phyloP scores from a whole-genome alignment of 108 stramenopile species.

The Schizochytrium sp. region DNA sequence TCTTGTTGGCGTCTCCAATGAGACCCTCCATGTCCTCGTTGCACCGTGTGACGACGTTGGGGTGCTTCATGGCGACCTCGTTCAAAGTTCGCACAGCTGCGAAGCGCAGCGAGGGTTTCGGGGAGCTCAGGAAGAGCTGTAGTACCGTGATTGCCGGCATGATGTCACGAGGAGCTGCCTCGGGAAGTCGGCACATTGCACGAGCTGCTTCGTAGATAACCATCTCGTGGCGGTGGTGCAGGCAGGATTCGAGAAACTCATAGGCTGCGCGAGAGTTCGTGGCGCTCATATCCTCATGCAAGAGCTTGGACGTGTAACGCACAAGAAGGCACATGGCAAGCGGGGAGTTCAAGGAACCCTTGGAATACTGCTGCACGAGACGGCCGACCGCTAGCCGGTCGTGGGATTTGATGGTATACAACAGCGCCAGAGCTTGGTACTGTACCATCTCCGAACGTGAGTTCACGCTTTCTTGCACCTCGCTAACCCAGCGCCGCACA shows the following conservation, averaged over 20 bases:
- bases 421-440: slow-evolving; percentile 98
- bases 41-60: slow-evolving; percentile 93
- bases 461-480: slow-evolving; percentile 90
- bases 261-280: slow-evolving; percentile 88
- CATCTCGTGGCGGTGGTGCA: slow-evolving; percentile 94
- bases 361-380: slow-evolving; percentile 89
- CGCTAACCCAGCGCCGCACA: slow-evolving; percentile 88
- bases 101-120: slow-evolving; percentile 93
- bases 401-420: slow-evolving; percentile 96
- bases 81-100: slow-evolving; percentile 94
- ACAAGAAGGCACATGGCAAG: slow-evolving; percentile 92
- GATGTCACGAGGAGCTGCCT: slow-evolving; percentile 91
- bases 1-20: slow-evolving; percentile 92
- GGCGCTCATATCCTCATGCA: slow-evolving; percentile 72
- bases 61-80: slow-evolving; percentile 88
- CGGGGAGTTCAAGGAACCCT: slow-evolving; percentile 89
- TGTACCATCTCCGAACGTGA: slow-evolving; percentile 95
- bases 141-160: slow-evolving; percentile 94
- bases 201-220: slow-evolving; percentile 98
- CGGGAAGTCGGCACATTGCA: slow-evolving; percentile 93
- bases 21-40: slow-evolving; percentile 98
- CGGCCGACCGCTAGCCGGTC: slow-evolving; percentile 96
- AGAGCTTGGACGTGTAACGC: slow-evolving; percentile 89
- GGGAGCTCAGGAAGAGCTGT: slow-evolving; percentile 91
- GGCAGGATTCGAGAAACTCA: slow-evolving; percentile 89